Percentiles rank a stretch among this genome's conserved stretches.
Conservation (phyloP, 805 yeast species). For the Jamesozyma piceae region DNA sequence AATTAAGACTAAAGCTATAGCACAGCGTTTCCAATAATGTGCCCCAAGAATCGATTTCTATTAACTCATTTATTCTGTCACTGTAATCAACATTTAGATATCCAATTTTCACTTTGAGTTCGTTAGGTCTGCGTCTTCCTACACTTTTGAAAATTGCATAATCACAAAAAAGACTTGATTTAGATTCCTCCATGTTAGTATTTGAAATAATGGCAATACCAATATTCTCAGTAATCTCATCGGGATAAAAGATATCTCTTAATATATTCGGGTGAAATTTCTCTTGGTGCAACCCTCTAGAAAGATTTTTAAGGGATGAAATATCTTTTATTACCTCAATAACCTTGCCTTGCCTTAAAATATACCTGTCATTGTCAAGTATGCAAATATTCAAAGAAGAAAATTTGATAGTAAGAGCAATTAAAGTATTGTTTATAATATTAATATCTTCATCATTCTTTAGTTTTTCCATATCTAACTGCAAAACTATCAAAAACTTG, state of each 20-base stretch:
- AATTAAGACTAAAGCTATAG: slow-evolving; percentile 22
- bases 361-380: slow-evolving; percentile 15
- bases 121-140: slow-evolving; percentile 19
- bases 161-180: slow-evolving; percentile 21
- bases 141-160: slow-evolving; percentile 12
- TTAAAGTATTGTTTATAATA: slow-evolving; percentile 18
- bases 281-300: not conserved
- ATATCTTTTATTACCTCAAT: not conserved
- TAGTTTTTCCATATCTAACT: slow-evolving; percentile 17
- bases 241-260: slow-evolving; percentile 9
- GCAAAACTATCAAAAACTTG: slow-evolving; percentile 22
- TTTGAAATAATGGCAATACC: slow-evolving; percentile 23
- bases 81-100: slow-evolving; percentile 27
- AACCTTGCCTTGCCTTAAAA: slow-evolving; percentile 7
- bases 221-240: slow-evolving; percentile 3
- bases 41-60: slow-evolving; percentile 25
- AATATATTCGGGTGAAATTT: slow-evolving; percentile 16
- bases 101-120: slow-evolving; percentile 28
- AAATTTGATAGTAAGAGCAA: slow-evolving; percentile 17
- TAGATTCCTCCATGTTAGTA: slow-evolving; percentile 16
- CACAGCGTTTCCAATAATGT: slow-evolving; percentile 24
- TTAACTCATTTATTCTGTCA: slow-evolving; percentile 22
- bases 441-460: slow-evolving; percentile 4
- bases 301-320: not conserved
- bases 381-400: slow-evolving; percentile 13